Evolutionary conservation across 257 asterid species (phyloP).

Genomic region (Cruciata laevipes): DNA sequence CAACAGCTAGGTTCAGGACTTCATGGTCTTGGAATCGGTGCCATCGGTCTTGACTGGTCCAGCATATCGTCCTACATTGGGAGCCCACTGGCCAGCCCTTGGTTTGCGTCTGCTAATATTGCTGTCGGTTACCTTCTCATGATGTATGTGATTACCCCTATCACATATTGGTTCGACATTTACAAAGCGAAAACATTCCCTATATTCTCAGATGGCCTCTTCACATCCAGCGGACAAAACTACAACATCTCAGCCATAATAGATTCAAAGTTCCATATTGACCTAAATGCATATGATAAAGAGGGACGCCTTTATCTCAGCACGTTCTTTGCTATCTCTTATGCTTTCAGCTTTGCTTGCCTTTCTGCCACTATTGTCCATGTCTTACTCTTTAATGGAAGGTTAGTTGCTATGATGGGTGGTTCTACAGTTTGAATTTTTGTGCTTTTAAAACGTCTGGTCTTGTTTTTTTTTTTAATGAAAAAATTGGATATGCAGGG

Average conservation of each 20-base stretch:
- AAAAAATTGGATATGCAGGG: neutral
- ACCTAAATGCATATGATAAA: slow-evolving; percentile 61
- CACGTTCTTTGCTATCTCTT: slow-evolving; percentile 70
- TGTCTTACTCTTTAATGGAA: slow-evolving; percentile 82
- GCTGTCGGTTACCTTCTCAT: slow-evolving; percentile 74
- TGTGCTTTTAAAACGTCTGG: neutral
- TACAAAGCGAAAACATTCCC: slow-evolving; percentile 83
- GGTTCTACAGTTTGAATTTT: neutral
- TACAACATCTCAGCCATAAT: slow-evolving; percentile 72
- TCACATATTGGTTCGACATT: slow-evolving; percentile 59
- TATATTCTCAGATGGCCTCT: slow-evolving; percentile 76
- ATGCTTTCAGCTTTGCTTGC: slow-evolving; percentile 87
- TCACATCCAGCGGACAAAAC: slow-evolving; percentile 56
- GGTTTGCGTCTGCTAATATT: slow-evolving; percentile 93
- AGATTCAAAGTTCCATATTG: slow-evolving; percentile 78
- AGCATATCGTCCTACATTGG: slow-evolving; percentile 87
- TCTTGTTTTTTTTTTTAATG: no score
- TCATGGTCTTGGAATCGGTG: slow-evolving; percentile 84
- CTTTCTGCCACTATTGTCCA: slow-evolving; percentile 89
- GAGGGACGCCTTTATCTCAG: slow-evolving; percentile 84
- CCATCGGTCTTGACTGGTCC: slow-evolving; percentile 94
- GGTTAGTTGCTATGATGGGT: slow-evolving; percentile 34
- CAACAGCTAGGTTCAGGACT: slow-evolving; percentile 97
- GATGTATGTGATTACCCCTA: slow-evolving; percentile 62
- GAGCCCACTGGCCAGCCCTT: slow-evolving; percentile 97